Conservation (phyloP, 345 rosid species). For the Fremontodendron californicum region DNA sequence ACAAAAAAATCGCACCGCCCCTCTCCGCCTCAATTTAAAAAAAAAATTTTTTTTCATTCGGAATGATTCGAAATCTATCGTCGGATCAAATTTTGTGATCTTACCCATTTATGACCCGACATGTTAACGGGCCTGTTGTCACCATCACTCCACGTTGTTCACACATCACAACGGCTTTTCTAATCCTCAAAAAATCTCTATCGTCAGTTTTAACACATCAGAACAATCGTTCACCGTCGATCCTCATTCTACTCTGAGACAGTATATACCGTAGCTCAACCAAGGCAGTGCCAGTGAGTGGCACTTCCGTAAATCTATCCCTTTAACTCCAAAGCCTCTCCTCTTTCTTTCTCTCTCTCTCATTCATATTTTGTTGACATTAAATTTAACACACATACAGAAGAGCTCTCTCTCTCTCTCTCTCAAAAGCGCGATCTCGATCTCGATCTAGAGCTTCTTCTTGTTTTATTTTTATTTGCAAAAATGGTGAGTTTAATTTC, state of each 20-base stretch:
- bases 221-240: not conserved
- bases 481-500: slow-evolving; percentile 21
- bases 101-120: not conserved
- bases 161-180: not conserved
- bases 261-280: not conserved
- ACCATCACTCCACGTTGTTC: not conserved
- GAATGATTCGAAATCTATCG: too few species aligned
- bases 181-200: not conserved
- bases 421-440: slow-evolving; percentile 9
- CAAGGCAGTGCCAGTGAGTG: not conserved
- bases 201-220: not conserved
- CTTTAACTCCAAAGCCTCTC: not conserved
- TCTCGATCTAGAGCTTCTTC: slow-evolving; percentile 10
- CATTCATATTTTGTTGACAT: not conserved
- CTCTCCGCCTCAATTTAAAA: too few species aligned
- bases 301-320: slow-evolving; percentile 15
- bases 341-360: not conserved
- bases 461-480: not conserved
- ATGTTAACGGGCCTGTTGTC: not conserved
- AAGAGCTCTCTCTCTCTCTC: not conserved
- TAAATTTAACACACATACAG: not conserved
- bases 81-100: too few species aligned
- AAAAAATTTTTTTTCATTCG: too few species aligned
- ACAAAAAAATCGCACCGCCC: too few species aligned
- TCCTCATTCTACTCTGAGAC: not conserved